Base-by-base conservation (phyloP, 306 rosid species). In the Malus sieversii region DNA sequence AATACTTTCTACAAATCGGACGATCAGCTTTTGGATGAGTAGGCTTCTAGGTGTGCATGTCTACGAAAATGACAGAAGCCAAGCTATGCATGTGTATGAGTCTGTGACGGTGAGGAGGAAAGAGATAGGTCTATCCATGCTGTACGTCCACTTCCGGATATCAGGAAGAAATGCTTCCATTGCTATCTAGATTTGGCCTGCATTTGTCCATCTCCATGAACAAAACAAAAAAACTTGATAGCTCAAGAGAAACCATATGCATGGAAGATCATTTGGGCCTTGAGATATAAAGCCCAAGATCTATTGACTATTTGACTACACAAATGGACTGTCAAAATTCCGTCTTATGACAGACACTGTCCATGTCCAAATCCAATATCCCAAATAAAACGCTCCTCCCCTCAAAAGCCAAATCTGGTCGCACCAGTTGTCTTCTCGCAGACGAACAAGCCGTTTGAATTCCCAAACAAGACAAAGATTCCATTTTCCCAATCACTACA, bases 31-130 rank as follows among this genome's bases (percentile, higher is more conserved):
- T 72, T 33, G 66, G 68, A 8, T 42, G 10, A 11, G 3, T 68
- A 68, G 74, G 57, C 80, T 76, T 77, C 69, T 19, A 59, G 70
- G 75, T 25, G 44, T 8, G 44, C 30, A 70, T 68, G 38, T 22
- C 33, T 25, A 23, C 42, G 73, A 35, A 76, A 66, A 76, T 27
- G 73, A 75, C 79, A 75, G 72, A 57, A 66, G 57, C 73, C 22
- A 65, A 38, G 42, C 42, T 38, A 38, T 38, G 2, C 42, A 38
- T 6, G 8, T 38, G 42, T 38, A 38, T 7, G 42, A 7, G 42
- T 1, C 42, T 6, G 8, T 35, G 40, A 35, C 40, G 40, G 40
- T 35, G 40, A 38, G 13, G 45, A 42, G 45, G 45, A 42, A 42
- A 9, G 45, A 42, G 45, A 42, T 42, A 2, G 45, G 45, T 42